Evolutionary conservation across 257 asterid species (phyloP).

Genomic region (Echites panduratus): DNA sequence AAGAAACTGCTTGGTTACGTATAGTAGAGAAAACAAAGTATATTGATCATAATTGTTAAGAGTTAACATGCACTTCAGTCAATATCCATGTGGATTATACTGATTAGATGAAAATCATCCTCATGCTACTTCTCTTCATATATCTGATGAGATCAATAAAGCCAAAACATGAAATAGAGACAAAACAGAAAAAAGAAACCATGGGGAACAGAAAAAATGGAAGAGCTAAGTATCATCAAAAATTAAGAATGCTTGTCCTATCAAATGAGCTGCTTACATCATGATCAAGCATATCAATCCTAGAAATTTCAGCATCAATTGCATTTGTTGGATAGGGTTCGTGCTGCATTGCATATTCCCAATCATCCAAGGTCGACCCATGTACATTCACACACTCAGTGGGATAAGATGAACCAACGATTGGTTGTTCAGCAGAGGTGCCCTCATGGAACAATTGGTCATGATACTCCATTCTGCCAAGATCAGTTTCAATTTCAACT

Average conservation of each 20-base stretch:
- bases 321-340: slow-evolving; percentile 34
- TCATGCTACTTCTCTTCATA: background rate
- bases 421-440: slow-evolving; percentile 29
- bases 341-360: slow-evolving; percentile 27
- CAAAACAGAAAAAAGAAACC: background rate
- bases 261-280: slow-evolving; percentile 43
- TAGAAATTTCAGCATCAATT: slow-evolving; percentile 39
- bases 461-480: slow-evolving; percentile 2
- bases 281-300: slow-evolving; percentile 32
- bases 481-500: slow-evolving; percentile 8
- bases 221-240: background rate
- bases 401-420: slow-evolving; percentile 23
- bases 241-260: background rate
- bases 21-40: background rate
- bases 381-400: slow-evolving; percentile 24
- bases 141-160: background rate
- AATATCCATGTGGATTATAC: background rate
- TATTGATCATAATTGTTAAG: background rate
- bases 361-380: slow-evolving; percentile 31
- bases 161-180: background rate
- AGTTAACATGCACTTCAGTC: background rate
- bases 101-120: background rate
- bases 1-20: background rate
- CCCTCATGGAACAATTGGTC: slow-evolving; percentile 19
- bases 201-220: background rate